Percentiles rank a stretch among this genome's conserved stretches.
Evolutionary conservation across 805 yeast species (phyloP).

Genomic region (Wickerhamiella vanderwaltii): DNA sequence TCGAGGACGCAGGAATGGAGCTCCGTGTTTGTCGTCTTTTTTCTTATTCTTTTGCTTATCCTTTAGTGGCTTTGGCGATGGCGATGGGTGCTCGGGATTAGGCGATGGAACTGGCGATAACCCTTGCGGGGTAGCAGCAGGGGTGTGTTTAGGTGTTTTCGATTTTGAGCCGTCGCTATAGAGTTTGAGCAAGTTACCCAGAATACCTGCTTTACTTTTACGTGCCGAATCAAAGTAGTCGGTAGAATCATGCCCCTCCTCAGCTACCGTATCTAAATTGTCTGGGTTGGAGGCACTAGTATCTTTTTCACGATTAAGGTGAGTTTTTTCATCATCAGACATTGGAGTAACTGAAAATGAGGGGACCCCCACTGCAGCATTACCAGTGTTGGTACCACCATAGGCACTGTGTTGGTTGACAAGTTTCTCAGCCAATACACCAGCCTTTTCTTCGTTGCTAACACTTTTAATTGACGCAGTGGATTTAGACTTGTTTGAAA

Average conservation of each 20-base stretch:
- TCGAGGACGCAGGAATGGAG: background rate
- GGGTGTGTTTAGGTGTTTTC: conserved; percentile 1
- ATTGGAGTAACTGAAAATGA: conserved; percentile 1
- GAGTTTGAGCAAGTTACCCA: conserved; percentile 7
- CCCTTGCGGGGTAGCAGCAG: background rate
- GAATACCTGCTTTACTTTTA: conserved; percentile 4
- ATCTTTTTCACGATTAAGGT: conserved; percentile 3
- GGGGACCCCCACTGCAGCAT: background rate
- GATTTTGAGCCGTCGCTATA: background rate
- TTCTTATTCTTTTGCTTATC: background rate
- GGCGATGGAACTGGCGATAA: conserved; percentile 1
- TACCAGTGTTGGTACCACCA: background rate
- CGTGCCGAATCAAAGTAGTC: background rate
- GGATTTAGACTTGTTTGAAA: background rate
- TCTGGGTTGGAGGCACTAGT: background rate
- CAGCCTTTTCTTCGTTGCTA: conserved; percentile 4
- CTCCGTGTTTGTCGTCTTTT: background rate
- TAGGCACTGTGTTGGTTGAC: conserved; percentile 10
- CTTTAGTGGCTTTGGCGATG: too few relatives aligned
- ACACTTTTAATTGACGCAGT: background rate
- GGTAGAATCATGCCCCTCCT: too few relatives aligned
- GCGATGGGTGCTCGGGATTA: background rate
- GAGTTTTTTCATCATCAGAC: background rate
- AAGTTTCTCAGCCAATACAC: conserved; percentile 4
- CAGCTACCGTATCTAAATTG: background rate